Evolutionary conservation across 139 green algal species (phyloP), one percentile per base, ranked within the genome.

Genomic region (Tetradesmus lagerheimii): DNA sequence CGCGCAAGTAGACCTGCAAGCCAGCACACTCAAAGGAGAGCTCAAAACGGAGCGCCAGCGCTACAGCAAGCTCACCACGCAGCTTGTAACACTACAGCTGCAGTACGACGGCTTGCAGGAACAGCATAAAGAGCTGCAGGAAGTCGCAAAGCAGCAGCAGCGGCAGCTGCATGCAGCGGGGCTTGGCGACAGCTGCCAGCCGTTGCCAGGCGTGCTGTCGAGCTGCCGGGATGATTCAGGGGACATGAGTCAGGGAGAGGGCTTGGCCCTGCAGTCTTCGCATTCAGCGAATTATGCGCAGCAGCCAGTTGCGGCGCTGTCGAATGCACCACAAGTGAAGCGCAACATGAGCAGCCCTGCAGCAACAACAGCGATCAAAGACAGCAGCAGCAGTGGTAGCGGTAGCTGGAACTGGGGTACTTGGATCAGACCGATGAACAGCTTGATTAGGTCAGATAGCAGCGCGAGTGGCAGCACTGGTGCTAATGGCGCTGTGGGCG

Each of bases 1-100:
- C 27, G 87, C 87, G 34, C 77, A 90, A 35, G 38, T 35, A 2
- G 50, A 90, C 25, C 37, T 81, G 50, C 35, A 80, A 25, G n/a
- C 37, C 12, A 29, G 5, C 25, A 41, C 77, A 0, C 76, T 86
- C 2, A 2, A 43, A 35, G 77, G 77, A 29, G 14, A 43, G 4
- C 53, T 90, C 18, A 31, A 71, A 6, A 64, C 38, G 4, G 87
- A 86, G 47, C 53, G 39, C 9, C 41, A 90, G 76, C 62, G 50
- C 35, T 29, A 15, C 23, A n/a, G 77, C 27, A 34, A 47, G 20
- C 25, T 67, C 8, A 20, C 77, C 15, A 75, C 76, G 20, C n/a
- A 79, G 76, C 34, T 86, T 2, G 85, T 75, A 9, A 45, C 29
- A 3, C 18, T 85, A 15, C 45, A 90, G 53, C n/a, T 23, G 34